Evolutionary conservation across 495 filamentous ascomycete genomes (phyloP), one percentile per base, ranked within the genome.

Genomic region (Penicillium egyptiacum): DNA sequence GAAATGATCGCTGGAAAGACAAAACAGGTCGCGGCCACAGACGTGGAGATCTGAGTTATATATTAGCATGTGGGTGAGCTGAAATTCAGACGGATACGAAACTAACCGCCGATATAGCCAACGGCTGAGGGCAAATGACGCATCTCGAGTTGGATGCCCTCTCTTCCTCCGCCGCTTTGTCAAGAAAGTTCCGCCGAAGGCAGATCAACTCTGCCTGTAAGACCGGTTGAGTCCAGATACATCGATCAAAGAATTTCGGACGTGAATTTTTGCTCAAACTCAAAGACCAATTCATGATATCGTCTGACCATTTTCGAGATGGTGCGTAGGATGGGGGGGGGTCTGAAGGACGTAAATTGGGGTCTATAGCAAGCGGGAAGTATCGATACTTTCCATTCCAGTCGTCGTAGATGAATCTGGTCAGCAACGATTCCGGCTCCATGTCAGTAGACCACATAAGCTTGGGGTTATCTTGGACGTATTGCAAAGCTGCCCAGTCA

Each of bases 1-100:
- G 87, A 87, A 28, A 96, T 89, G 23, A 96, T 88, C 3, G 91
- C 86, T 2, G 94, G 93, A 57, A 96, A 87, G 17, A 79, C 70
- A 79, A 92, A 56, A 71, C 81, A 86, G 80, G 79, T 89, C 33
- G 83, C 79, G 5, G 87, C 86, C 20, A 87, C 67, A 16, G 78
- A 65, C 3, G 86, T 70, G 4, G 89, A 84, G 23, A 97, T 74
- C 85, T 92, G 33, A 19, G 10, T 14, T 16, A 30, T 9, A 51
- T 30, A 28, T 54, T 22, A 50, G 31, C 14, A 30, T 33, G 1
- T 22, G 11, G 31, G 25, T 16, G 28, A 20, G 5, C 3, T 39
- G 23, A 20, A 4, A 12, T 0, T 0, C 17, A 12, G 12, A 53
- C 11, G 17, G 2, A 5, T 50, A 4, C 11, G 41, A 11, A 17